Base-by-base conservation (phyloP, 106 monocot genomes). In the Triglochin maritima region DNA sequence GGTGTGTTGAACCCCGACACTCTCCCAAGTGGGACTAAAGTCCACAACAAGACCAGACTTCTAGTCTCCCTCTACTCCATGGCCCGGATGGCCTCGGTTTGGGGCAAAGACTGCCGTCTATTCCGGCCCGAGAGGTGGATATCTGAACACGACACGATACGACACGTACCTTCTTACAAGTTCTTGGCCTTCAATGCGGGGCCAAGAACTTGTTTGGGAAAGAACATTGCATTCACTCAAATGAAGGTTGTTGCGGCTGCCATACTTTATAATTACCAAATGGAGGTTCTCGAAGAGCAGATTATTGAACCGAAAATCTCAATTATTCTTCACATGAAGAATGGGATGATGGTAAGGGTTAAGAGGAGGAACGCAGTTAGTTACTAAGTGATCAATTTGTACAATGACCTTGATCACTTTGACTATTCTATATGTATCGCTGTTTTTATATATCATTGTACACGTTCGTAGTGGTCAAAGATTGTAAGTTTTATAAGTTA, bases 71-170 rank as follows among this genome's bases (percentile, higher is more conserved):
- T 69, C 6, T 88, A 88, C 51, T 14, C 77, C 2, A 87, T 82
- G 84, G 87, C 48, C 13, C 77, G 84, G 63, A 73, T 82, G 82
- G 78, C 82, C 47, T 70, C 73, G 9, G 56, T 92, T 1, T 92
- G 91, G 91, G 87, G 91, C 6, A 70, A 83, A 41, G 88, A 92
- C 49, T 88, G 92, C 80, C 8, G 44, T 41, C 79, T 77, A 41
- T 92, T 83, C 64, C 62, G 46, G 64, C 88, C 88, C 17, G 88
- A 83, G 69, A 56, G 85, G 47, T 92, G 92, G 88, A 81, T 92
- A 29, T 48, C 74, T 0, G 62, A 72, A 5, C 2, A 2, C 7
- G 81, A 86, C 58, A 77, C 56, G 72, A 5, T 80, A 9, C 46
- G 57, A 57, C 81, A 82, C 42, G 86, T 62, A 53, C 79, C 84